Evolutionary conservation across 495 filamentous ascomycete genomes (phyloP), one percentile per base, ranked within the genome.

Genomic region (Lentithecium fluviatile): DNA sequence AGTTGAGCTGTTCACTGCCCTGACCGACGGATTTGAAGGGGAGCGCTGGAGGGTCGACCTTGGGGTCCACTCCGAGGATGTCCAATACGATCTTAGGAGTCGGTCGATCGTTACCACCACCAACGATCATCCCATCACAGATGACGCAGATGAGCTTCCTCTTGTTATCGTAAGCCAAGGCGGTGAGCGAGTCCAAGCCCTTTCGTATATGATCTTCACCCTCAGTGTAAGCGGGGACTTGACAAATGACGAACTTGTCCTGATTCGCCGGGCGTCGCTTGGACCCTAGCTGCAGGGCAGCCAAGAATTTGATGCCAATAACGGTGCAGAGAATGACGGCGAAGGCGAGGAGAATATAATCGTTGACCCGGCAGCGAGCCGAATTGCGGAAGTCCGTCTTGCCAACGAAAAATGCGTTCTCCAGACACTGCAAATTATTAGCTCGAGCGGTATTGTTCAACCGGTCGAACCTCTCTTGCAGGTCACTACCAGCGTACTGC

Each of bases 221-320:
- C 78, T 98, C 94, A 0, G 94, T 98, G 71, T 98, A 98, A 12
- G 94, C 94, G 19, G 94, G 94, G 52, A 98, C 90, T 73, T 96
- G 88, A 77, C 94, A 97, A 62, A 98, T 97, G 59, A 98, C 94
- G 60, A 98, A 98, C 71, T 97, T 97, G 71, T 98, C 94, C 74
- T 97, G 94, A 24, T 90, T 86, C 17, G 87, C 79, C 4, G 94
- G 94, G 17, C 90, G 88, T 26, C 88, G 85, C 76, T 96, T 97
- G 47, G 89, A 88, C 17, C 94, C 93, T 61, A 98, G 87, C 70
- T 98, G 94, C 24, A 98, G 80, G 45, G 94, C 94, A 55, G 94
- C 88, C 67, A 98, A 73, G 79, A 98, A 98, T 76, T 97, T 98
- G 74, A 87, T 77, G 15, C 86, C 64, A 57, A 97, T 89, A 52